phyloP scores from a whole-genome alignment of 306 rosid genomes.

The Citrullus colocynthis region DNA sequence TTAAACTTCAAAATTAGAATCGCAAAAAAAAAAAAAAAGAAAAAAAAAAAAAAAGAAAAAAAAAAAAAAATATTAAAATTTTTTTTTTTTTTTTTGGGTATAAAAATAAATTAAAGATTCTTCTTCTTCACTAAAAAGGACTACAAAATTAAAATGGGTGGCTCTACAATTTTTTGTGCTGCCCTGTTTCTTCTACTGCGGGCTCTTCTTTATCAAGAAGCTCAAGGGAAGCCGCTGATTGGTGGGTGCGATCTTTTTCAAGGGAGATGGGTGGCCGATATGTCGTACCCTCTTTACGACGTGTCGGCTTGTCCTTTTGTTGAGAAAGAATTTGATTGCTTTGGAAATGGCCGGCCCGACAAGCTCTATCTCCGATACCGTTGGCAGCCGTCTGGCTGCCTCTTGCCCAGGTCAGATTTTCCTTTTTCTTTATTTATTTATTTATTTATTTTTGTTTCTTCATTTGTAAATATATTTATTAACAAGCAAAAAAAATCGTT shows the following conservation, averaged over 20 bases:
- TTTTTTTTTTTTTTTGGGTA: no score
- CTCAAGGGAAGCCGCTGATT: background rate
- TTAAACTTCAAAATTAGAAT: background rate
- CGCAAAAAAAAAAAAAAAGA: background rate
- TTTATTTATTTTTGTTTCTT: background rate
- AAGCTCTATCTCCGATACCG: conserved; percentile 43
- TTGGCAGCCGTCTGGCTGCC: conserved; percentile 64
- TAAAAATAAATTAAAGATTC: background rate
- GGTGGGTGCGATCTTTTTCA: conserved; percentile 34
- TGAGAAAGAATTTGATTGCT: conserved; percentile 48
- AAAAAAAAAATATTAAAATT: no score
- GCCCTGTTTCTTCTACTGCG: background rate
- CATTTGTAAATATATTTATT: background rate
- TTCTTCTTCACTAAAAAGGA: background rate
- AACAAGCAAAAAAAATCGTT: background rate
- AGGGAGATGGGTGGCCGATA: conserved; percentile 54
- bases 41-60: background rate
- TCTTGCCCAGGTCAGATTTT: conserved; percentile 38
- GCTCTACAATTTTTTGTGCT: background rate
- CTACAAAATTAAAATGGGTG: background rate
- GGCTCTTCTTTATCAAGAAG: background rate
- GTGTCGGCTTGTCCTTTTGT: conserved; percentile 39
- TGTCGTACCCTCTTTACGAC: conserved; percentile 46
- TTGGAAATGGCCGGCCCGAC: conserved; percentile 53
- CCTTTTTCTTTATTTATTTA: background rate